A percentile compares a stretch with the other conserved stretches of the same genome.
Conservation (phyloP, 805 yeast species). For the Candida germanica region DNA sequence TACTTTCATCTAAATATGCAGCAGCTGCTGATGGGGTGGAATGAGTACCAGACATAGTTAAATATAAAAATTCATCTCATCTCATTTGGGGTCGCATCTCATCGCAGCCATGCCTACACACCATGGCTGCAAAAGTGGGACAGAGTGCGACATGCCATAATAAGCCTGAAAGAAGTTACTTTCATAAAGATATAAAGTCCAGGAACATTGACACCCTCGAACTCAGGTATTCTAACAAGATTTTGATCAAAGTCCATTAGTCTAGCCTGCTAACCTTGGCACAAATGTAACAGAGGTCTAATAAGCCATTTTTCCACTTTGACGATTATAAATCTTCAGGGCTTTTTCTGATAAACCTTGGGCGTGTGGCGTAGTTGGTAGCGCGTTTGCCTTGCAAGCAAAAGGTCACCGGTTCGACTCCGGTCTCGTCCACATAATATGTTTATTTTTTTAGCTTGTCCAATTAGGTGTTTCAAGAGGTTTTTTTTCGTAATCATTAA, state of each 20-base stretch:
- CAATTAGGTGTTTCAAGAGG: neutral
- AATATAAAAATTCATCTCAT: conserved; percentile 11
- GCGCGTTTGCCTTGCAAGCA: conserved; percentile 79
- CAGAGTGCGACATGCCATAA: too few relatives aligned
- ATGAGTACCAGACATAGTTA: too few relatives aligned
- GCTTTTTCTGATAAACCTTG: conserved; percentile 6
- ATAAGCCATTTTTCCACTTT: neutral
- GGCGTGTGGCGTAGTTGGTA: conserved; percentile 85
- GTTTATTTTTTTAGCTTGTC: conserved; percentile 7
- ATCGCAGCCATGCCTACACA: too few relatives aligned
- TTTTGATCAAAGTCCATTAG: neutral
- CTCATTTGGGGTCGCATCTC: too few relatives aligned
- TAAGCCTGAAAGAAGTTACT: too few relatives aligned
- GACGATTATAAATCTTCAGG: too few relatives aligned
- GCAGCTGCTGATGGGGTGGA: conserved; percentile 62
- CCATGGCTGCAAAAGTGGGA: too few relatives aligned
- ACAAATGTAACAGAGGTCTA: neutral
- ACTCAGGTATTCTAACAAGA: too few relatives aligned
- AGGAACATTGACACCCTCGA: too few relatives aligned
- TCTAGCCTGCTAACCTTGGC: neutral
- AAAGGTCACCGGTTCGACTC: conserved; percentile 78
- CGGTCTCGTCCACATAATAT: conserved; percentile 62
- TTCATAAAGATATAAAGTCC: too few relatives aligned
- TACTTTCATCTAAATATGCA: conserved; percentile 68
- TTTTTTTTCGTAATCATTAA: neutral